phyloP scores from a whole-genome alignment of 1,139 yeast species.

The Pichia sp. region DNA sequence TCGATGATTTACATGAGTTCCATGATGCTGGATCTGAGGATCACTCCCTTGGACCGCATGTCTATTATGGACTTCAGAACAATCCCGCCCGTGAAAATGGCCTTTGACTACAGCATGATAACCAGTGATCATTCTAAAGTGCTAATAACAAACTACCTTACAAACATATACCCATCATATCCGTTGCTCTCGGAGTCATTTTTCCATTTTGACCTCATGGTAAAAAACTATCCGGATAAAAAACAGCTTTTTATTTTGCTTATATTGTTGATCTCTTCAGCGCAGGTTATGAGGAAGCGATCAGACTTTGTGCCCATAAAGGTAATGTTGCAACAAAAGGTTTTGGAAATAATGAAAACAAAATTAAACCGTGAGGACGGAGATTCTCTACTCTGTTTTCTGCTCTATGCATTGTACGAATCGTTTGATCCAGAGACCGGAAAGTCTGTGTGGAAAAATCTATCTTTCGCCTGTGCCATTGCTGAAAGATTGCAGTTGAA shows the following conservation, averaged over 20 bases:
- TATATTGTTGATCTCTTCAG: conserved; percentile 20
- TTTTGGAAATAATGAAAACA: conserved; percentile 13
- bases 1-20: conserved; percentile 16
- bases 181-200: conserved; percentile 20
- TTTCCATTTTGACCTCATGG: conserved; percentile 20
- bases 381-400: conserved; percentile 17
- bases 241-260: conserved; percentile 19
- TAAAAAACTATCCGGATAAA: conserved; percentile 17
- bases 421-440: conserved; percentile 22
- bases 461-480: conserved; percentile 19
- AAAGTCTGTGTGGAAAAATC: conserved; percentile 16
- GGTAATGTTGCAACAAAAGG: conserved; percentile 21
- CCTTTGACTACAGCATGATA: conserved; percentile 17
- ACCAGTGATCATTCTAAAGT: conserved; percentile 19
- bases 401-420: conserved; percentile 20
- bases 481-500: conserved; percentile 20
- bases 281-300: conserved; percentile 20
- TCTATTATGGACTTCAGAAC: neutral
- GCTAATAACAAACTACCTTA: conserved; percentile 20
- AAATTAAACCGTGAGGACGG: conserved; percentile 17
- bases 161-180: conserved; percentile 19
- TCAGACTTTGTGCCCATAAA: conserved; percentile 20
- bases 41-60: neutral
- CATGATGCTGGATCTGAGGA: conserved; percentile 10
- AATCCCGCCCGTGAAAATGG: conserved; percentile 14